These are phyloP conservation scores for Candida ponderosae DNA, from an alignment of 805 yeast species.

Conservation along the genomic window DNA sequence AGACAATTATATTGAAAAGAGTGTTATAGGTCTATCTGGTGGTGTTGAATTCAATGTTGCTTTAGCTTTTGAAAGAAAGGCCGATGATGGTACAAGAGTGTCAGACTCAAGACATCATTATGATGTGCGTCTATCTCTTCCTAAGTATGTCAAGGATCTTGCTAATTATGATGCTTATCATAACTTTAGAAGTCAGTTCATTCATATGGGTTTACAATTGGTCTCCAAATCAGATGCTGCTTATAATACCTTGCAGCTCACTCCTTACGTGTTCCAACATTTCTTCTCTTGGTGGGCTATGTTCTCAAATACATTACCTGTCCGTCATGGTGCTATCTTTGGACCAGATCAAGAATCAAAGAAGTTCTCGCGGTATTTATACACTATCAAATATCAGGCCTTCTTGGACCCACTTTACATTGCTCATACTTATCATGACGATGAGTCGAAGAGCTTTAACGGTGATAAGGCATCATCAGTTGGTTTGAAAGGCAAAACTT, in stretches of 20 bases:
- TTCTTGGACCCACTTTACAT: slow-evolving; percentile 65
- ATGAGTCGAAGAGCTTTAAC: slow-evolving; percentile 29
- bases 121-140: slow-evolving; percentile 49
- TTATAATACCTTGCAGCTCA: slow-evolving; percentile 69
- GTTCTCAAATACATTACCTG: slow-evolving; percentile 77
- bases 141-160: slow-evolving; percentile 37
- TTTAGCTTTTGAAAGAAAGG: slow-evolving; percentile 43
- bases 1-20: slow-evolving; percentile 35
- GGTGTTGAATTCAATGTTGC: slow-evolving; percentile 54
- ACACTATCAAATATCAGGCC: slow-evolving; percentile 74
- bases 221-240: slow-evolving; percentile 31
- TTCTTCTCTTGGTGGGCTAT: slow-evolving; percentile 84
- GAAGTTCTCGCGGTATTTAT: slow-evolving; percentile 69
- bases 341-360: slow-evolving; percentile 43
- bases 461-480: slow-evolving; percentile 36
- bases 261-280: slow-evolving; percentile 59
- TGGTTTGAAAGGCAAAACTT: slow-evolving; percentile 63
- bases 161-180: slow-evolving; percentile 67
- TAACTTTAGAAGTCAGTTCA: slow-evolving; percentile 74
- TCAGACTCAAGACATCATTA: slow-evolving; percentile 51
- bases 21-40: slow-evolving; percentile 51
- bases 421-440: slow-evolving; percentile 61
- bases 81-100: slow-evolving; percentile 29
- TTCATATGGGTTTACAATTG: slow-evolving; percentile 62
- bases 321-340: slow-evolving; percentile 68